A percentile compares a stretch with the other conserved stretches of the same genome.
These are phyloP conservation scores for Mycena belliarum DNA, from an alignment of 768 basidiomycete species.

Conservation along the genomic window DNA sequence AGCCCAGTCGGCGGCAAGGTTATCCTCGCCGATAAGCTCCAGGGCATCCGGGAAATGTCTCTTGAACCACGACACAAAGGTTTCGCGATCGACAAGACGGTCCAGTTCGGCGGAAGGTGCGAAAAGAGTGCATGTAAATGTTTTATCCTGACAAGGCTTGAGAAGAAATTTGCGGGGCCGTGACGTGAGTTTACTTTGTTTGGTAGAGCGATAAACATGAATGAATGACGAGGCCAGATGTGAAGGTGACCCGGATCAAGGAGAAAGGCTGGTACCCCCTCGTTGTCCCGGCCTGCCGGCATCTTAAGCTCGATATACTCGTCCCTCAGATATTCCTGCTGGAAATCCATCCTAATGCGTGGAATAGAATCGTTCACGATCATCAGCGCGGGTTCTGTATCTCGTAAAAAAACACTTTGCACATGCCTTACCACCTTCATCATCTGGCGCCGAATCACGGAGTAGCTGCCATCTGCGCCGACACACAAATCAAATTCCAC, in stretches of 20 bases:
- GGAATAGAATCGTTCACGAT: constrained; percentile 4
- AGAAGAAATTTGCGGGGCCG: constrained; percentile 24
- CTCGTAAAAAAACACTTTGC: constrained; percentile 26
- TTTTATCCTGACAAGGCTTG: constrained; percentile 71
- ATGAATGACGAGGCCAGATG: constrained; percentile 98
- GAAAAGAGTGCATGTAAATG: constrained; percentile 97
- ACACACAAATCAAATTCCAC: constrained; percentile 78
- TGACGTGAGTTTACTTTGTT: constrained; percentile 73
- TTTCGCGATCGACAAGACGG: constrained; percentile 58
- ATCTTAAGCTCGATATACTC: constrained; percentile 97
- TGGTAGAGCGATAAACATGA: constrained; percentile 98
- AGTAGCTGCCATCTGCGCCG: constrained; percentile 94
- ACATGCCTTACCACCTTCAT: constrained; percentile 90
- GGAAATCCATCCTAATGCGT: constrained; percentile 81
- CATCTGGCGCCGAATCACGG: constrained; percentile 87
- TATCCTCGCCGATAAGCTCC: constrained; percentile 78
- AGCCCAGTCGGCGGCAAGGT: constrained; percentile 73
- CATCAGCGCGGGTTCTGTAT: constrained; percentile 19
- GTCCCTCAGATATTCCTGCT: constrained; percentile 93
- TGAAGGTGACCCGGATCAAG: constrained; percentile 96
- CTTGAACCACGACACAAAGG: constrained; percentile 74
- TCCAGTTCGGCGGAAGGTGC: constrained; percentile 80
- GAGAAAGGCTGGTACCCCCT: constrained; percentile 68
- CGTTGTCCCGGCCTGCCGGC: constrained; percentile 69
- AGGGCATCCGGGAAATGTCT: constrained; percentile 88